phyloP scores from a whole-genome alignment of 2,329 filamentous ascomycete genomes.

The Exophiala alcalophila region DNA sequence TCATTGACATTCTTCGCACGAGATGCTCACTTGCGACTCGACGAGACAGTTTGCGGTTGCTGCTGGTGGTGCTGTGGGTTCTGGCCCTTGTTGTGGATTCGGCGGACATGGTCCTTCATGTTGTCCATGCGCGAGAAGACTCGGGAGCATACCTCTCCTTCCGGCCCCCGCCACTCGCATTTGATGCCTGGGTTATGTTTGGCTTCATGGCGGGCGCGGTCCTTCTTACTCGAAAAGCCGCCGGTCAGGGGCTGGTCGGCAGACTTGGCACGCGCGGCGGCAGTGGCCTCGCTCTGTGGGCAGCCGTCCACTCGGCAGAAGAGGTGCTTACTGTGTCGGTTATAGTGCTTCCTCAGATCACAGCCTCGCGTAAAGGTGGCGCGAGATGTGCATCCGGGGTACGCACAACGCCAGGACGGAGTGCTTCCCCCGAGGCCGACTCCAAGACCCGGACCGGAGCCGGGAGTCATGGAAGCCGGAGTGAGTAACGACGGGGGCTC shows the following conservation, averaged over 20 bases:
- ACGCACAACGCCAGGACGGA: constrained; percentile 56
- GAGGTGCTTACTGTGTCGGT: constrained; percentile 59
- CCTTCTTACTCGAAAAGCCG: constrained; percentile 63
- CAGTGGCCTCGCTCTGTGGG: constrained; percentile 43
- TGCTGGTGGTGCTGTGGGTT: constrained; percentile 18
- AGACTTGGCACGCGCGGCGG: constrained; percentile 20
- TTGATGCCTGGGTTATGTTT: constrained; percentile 61
- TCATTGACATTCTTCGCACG: too few relatives aligned
- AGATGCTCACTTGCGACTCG: constrained; percentile 14
- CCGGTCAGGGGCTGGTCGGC: constrained; percentile 44
- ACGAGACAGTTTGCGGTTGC: constrained; percentile 1
- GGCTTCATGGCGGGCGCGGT: constrained; percentile 59
- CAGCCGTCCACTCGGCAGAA: constrained; percentile 60
- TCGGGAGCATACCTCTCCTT: constrained; percentile 50
- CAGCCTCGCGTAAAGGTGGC: constrained; percentile 59
- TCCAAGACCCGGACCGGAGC: constrained; percentile 2
- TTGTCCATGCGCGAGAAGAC: constrained; percentile 62
- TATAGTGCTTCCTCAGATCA: constrained; percentile 62
- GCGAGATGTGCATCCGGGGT: constrained; percentile 58
- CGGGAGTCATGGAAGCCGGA: constrained; percentile 7
- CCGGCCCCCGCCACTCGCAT: constrained; percentile 39
- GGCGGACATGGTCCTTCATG: constrained; percentile 53
- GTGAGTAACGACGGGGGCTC: constrained; percentile 14
- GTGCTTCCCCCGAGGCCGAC: constrained; percentile 1
- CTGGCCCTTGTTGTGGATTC: constrained; percentile 40